Evolutionary conservation across 2,329 filamentous ascomycete species (phyloP), one percentile per base, ranked within the genome.

Genomic region (Hymenoscyphus linearis): DNA sequence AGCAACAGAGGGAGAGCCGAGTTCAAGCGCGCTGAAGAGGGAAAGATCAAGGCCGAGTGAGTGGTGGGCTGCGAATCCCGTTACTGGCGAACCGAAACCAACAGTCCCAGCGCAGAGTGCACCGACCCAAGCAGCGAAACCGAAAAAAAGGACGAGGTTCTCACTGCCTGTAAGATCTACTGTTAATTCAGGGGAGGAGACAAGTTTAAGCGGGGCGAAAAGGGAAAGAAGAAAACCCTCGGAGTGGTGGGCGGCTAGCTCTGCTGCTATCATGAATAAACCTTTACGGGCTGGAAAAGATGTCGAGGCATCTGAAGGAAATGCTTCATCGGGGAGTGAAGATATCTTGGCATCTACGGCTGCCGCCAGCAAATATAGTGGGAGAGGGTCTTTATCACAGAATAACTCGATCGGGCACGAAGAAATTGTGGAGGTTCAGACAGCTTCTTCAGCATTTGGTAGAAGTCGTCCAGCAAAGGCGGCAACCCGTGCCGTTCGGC

Each of bases 361-460:
- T 12, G 44, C 13, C 18, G 18, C 44, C 12, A 50, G 44, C 44
- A 50, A 50, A 50, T 25, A 25, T 50, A 50, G 12, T 18, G 18
- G 13, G 18, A 50, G 18, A 22, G 44, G 22, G 18, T 9, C 7
- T 22, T 25, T 13, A 12, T 12, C 18, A 18, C 44, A 25, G 22
- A 31, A 53, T 59, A 25, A 58, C 12, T 4, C 27, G 47, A 14
- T 47, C 59, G 55, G 47, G n/a, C 54, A 34, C n/a, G 53, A 58
- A 55, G 56, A 60, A 60, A 37, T 58, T 18, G 35, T 66, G 55
- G 63, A 60, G 50, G 58, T 67, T 13, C 63, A 68, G 59, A 59
- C 60, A 16, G 68, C 67, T 58, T 64, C 66, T 18, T 70, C 68
- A 44, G 60, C 59, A 26, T 61, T 68, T 40, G 64, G 58, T 25